Conservation (phyloP, 495 filamentous ascomycete species). For the Hypoxylon rickii region DNA sequence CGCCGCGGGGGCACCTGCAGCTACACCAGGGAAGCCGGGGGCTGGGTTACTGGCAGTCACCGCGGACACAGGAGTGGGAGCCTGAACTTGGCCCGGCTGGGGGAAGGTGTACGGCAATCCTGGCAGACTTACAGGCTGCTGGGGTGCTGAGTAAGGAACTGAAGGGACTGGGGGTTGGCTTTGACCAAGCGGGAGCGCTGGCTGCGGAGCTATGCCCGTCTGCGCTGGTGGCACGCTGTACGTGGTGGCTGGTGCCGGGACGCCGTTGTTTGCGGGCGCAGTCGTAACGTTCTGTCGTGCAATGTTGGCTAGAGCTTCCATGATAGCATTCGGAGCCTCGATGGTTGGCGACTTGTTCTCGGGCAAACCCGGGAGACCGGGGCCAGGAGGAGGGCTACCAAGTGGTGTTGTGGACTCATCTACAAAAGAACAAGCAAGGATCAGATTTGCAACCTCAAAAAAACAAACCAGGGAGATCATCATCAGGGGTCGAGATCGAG, state of each 20-base stretch:
- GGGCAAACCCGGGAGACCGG: constrained; percentile 41
- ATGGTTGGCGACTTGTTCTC: constrained; percentile 28
- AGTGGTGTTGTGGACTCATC: constrained; percentile 77
- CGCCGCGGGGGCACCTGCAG: constrained; percentile 47
- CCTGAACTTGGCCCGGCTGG: constrained; percentile 48
- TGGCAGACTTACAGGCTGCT: constrained; percentile 66
- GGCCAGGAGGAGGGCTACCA: constrained; percentile 72
- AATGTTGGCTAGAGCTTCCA: constrained; percentile 84
- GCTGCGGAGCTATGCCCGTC: constrained; percentile 41
- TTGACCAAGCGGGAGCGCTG: constrained; percentile 25
- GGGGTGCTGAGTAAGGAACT: constrained; percentile 40
- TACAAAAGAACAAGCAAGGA: constrained; percentile 50
- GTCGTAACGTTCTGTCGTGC: constrained; percentile 75
- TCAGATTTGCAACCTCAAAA: constrained; percentile 36
- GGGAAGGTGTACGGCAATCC: constrained; percentile 54
- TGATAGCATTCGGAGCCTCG: constrained; percentile 65
- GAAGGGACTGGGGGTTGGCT: constrained; percentile 31
- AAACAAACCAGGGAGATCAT: constrained; percentile 14
- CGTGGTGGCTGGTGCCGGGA: constrained; percentile 55
- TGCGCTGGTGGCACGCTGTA: constrained; percentile 62
- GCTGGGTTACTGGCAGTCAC: constrained; percentile 54
- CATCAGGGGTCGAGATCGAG: constrained; percentile 20
- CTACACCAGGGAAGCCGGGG: constrained; percentile 38
- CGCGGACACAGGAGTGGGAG: constrained; percentile 41
- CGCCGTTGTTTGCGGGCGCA: constrained; percentile 57